These are phyloP conservation scores for Fusarium ambrosium DNA, from an alignment of 2,329 filamentous ascomycete genomes.

Conservation along the genomic window DNA sequence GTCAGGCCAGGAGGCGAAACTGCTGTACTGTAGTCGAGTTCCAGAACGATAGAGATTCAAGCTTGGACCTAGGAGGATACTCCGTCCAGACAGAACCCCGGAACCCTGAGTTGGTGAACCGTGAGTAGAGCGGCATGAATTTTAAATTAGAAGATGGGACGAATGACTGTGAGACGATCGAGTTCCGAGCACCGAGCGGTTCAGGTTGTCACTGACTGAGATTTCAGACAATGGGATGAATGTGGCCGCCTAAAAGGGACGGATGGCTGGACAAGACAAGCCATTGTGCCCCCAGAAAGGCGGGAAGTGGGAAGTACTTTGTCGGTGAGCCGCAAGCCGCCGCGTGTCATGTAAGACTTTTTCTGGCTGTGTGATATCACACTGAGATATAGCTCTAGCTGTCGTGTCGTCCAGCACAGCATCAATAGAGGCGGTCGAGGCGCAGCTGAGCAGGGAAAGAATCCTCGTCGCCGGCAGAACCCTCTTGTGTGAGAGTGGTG, in stretches of 20 bases:
- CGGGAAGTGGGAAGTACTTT: slow-evolving; percentile 6
- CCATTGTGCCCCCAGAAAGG: slow-evolving; percentile 4
- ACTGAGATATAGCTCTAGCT: slow-evolving; percentile 10
- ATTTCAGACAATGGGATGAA: neutral
- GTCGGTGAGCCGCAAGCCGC: slow-evolving; percentile 19
- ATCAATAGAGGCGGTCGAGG: slow-evolving; percentile 34
- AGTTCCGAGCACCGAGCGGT: neutral
- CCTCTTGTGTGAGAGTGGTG: slow-evolving; percentile 11
- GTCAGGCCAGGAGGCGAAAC: slow-evolving; percentile 10
- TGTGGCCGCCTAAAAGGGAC: neutral
- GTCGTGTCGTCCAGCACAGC: slow-evolving; percentile 23
- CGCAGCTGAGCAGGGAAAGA: slow-evolving; percentile 22
- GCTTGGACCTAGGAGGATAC: slow-evolving; percentile 16
- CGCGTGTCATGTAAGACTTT: slow-evolving; percentile 21
- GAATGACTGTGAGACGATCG: slow-evolving; percentile 5
- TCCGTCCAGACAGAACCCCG: slow-evolving; percentile 1
- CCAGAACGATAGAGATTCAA: slow-evolving; percentile 24
- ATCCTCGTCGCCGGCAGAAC: slow-evolving; percentile 20
- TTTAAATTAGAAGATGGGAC: slow-evolving; percentile 29
- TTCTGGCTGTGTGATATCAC: slow-evolving; percentile 20
- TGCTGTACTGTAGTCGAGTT: slow-evolving; percentile 10
- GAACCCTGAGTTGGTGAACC: slow-evolving; percentile 19
- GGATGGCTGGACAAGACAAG: slow-evolving; percentile 3
- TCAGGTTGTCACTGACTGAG: slow-evolving; percentile 3
- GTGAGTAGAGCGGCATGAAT: neutral